These are phyloP conservation scores for Carex myosuroides DNA, from an alignment of 176 grass and related monocot species.

Conservation along the genomic window DNA sequence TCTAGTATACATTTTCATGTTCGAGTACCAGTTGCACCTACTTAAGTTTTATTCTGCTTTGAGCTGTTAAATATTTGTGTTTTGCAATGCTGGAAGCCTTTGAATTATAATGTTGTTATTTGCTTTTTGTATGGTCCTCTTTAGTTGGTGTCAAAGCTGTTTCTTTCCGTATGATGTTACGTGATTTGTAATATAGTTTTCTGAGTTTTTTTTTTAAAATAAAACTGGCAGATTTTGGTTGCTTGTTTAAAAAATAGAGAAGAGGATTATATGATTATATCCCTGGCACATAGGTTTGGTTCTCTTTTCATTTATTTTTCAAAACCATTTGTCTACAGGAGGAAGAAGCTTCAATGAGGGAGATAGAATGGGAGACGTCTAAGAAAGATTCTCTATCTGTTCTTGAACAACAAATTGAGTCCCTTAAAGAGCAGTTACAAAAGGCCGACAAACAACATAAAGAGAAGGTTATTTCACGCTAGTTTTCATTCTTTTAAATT, in stretches of 20 bases:
- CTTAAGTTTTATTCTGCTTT: background rate
- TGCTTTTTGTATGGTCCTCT: too few species aligned
- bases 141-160: too few species aligned
- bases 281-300: background rate
- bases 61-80: background rate
- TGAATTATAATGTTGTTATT: background rate
- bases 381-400: constrained; percentile 48
- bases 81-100: background rate
- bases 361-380: constrained; percentile 69
- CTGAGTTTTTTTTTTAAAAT: background rate
- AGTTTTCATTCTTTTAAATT: background rate
- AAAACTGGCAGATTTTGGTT: background rate
- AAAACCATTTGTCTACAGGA: constrained; percentile 37
- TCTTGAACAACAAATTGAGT: constrained; percentile 43
- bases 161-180: too few species aligned
- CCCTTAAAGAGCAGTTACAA: constrained; percentile 47
- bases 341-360: constrained; percentile 60
- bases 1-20: background rate
- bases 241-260: background rate
- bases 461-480: constrained; percentile 35
- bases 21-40: background rate
- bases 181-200: background rate
- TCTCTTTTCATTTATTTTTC: constrained; percentile 2
- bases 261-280: too few species aligned
- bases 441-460: constrained; percentile 39